Evolutionary conservation across 495 filamentous ascomycete genomes (phyloP).

Genomic region (Cercophora sp.): DNA sequence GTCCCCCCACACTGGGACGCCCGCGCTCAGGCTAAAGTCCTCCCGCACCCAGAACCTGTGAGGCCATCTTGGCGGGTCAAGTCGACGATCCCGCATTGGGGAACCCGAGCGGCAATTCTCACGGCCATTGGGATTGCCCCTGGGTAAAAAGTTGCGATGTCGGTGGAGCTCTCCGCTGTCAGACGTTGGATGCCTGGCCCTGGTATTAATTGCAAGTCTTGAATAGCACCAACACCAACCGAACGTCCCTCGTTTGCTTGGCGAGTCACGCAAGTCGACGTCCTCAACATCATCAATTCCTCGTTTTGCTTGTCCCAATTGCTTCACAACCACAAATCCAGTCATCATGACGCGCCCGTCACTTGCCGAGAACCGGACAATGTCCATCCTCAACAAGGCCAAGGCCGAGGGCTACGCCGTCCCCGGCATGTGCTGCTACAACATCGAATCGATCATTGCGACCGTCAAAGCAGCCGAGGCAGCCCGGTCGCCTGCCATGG

Average conservation of each 20-base stretch:
- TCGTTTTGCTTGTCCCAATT: background rate
- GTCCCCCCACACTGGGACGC: conserved; percentile 13
- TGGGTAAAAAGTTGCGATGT: conserved; percentile 8
- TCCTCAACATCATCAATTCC: conserved; percentile 4
- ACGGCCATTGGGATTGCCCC: background rate
- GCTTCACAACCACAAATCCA: conserved; percentile 1
- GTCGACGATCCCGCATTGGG: conserved; percentile 19
- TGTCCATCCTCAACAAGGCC: conserved; percentile 65
- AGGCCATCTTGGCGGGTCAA: conserved; percentile 16
- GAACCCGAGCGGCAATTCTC: conserved; percentile 22
- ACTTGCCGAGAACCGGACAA: conserved; percentile 57
- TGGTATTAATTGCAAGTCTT: background rate
- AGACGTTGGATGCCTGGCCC: too few species aligned
- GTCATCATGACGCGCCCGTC: conserved; percentile 48
- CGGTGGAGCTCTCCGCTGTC: too few species aligned
- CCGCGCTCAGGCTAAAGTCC: conserved; percentile 24
- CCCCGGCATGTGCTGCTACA: conserved; percentile 80
- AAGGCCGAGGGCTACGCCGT: conserved; percentile 63
- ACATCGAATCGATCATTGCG: conserved; percentile 77
- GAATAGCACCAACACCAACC: background rate
- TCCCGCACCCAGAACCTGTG: conserved; percentile 10
- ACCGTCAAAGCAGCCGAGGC: conserved; percentile 73
- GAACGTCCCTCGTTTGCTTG: background rate
- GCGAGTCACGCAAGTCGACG: background rate
- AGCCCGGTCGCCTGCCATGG: conserved; percentile 69